A percentile compares a stretch with the other conserved stretches of the same genome.
Evolutionary conservation across 2,329 filamentous ascomycete genomes (phyloP).

Genomic region (Cytospora paraplurivora): DNA sequence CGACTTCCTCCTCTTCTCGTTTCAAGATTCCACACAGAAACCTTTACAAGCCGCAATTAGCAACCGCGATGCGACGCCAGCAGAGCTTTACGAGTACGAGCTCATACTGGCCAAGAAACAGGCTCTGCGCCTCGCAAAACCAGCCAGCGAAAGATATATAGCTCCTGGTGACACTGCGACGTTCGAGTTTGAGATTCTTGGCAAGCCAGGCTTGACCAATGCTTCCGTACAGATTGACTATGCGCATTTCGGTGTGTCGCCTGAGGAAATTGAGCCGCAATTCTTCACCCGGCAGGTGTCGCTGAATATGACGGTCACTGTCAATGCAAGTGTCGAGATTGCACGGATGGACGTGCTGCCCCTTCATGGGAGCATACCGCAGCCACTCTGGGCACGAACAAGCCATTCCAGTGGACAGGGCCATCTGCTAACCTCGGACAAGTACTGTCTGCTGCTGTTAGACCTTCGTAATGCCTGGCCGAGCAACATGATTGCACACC

Average conservation of each 20-base stretch:
- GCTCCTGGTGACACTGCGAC: slow-evolving; percentile 66
- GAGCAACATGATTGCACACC: slow-evolving; percentile 68
- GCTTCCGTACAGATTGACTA: slow-evolving; percentile 86
- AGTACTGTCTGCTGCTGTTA: slow-evolving; percentile 77
- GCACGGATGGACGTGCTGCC: slow-evolving; percentile 77
- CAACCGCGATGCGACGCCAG: slow-evolving; percentile 74
- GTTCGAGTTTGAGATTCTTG: slow-evolving; percentile 82
- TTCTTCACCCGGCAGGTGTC: slow-evolving; percentile 86
- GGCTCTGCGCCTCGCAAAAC: slow-evolving; percentile 60
- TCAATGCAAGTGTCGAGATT: slow-evolving; percentile 88
- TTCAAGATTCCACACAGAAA: slow-evolving; percentile 82
- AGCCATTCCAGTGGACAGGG: slow-evolving; percentile 37
- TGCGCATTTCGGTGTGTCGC: slow-evolving; percentile 71
- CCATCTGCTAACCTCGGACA: slow-evolving; percentile 51
- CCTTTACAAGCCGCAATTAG: slow-evolving; percentile 74
- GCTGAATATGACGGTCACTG: slow-evolving; percentile 81
- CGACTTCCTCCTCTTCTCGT: slow-evolving; percentile 84
- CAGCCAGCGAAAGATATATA: slow-evolving; percentile 61
- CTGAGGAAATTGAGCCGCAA: slow-evolving; percentile 66
- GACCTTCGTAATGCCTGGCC: slow-evolving; percentile 93
- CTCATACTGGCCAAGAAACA: slow-evolving; percentile 75
- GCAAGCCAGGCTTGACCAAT: slow-evolving; percentile 80
- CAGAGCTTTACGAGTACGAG: slow-evolving; percentile 85
- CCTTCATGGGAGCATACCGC: slow-evolving; percentile 67
- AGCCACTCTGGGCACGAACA: slow-evolving; percentile 57